Evolutionary conservation across 768 basidiomycete genomes (phyloP).

Genomic region (Brasilioporus rufonigricans): DNA sequence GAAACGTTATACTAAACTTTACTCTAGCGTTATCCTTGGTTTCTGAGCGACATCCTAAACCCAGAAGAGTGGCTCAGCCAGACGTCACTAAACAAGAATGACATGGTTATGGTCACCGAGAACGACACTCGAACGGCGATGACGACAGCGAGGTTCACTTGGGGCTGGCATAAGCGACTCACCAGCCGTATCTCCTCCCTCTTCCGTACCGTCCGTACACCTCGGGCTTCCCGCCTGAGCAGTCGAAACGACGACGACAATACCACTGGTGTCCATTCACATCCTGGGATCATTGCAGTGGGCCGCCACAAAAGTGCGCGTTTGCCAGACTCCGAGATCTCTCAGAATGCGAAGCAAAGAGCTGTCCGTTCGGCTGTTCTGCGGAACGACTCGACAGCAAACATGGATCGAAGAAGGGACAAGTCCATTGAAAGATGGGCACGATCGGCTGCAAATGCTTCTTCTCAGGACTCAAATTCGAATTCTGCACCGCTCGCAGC

Average conservation of each 20-base stretch:
- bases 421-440: slow-evolving; percentile 36
- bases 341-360: slow-evolving; percentile 31
- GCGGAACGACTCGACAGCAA: slow-evolving; percentile 23
- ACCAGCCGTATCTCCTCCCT: slow-evolving; percentile 48
- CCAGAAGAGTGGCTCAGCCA: slow-evolving; percentile 68
- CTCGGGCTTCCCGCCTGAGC: slow-evolving; percentile 15
- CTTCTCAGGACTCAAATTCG: slow-evolving; percentile 17
- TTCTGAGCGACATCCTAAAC: slow-evolving; percentile 63
- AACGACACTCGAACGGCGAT: slow-evolving; percentile 77
- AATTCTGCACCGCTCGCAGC: slow-evolving; percentile 8
- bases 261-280: slow-evolving; percentile 31
- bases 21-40: slow-evolving; percentile 60
- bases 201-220: slow-evolving; percentile 41
- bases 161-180: slow-evolving; percentile 50
- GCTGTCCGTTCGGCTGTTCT: slow-evolving; percentile 14
- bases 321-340: slow-evolving; percentile 11
- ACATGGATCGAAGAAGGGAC: slow-evolving; percentile 25
- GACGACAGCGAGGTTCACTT: slow-evolving; percentile 60
- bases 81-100: slow-evolving; percentile 49
- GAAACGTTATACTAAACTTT: neutral
- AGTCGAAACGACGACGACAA: slow-evolving; percentile 17
- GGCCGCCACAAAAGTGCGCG: slow-evolving; percentile 28
- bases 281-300: slow-evolving; percentile 23
- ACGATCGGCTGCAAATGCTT: slow-evolving; percentile 21
- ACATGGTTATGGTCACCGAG: slow-evolving; percentile 61